Evolutionary conservation across 2,329 filamentous ascomycete species (phyloP), one percentile per base, ranked within the genome.

Genomic region (Thelonectria rubi): DNA sequence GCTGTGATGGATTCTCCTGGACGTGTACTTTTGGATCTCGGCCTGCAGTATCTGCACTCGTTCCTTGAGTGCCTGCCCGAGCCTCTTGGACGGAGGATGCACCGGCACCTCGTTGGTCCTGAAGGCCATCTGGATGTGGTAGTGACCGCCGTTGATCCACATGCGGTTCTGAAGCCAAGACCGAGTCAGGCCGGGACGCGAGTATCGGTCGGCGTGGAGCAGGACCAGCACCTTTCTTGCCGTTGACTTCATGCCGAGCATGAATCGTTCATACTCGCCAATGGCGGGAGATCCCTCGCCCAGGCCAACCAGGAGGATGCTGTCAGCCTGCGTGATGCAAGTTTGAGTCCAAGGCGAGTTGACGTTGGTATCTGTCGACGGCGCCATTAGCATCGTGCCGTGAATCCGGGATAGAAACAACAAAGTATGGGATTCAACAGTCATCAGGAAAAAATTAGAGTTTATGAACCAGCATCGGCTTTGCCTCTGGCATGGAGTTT

Each of bases 301-400:
- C 14, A 98, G 80, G 1, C 93, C 95, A 26, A 99, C 93, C 9
- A 99, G 83, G 8, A 99, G 83, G 65, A 99, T 97, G 69, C 94
- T 97, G 77, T 99, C 95, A 2, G 95, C 95, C 77, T 99, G 95
- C 15, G 91, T 91, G 66, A 99, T 97, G 75, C 96, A 99, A 0
- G 95, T 98, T 73, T 97, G 93, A 0, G 96, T 99, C 95, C 95
- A 99, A 0, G 94, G 94, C 2, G 96, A 93, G 71, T 97, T 98
- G 70, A 98, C 95, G 63, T 89, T 97, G 5, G 96, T 99, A 76
- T 99, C 95, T 90, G 55, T n/a, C 47, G n/a, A 48, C 18, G 55
- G 50, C 39, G 14, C 48, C 61, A 65, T 78, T 73, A 80, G 76
- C 68, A 63, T 55, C 5, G 26, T 34, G 24, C 37, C 37, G 42